phyloP scores from a whole-genome alignment of 768 basidiomycete genomes.

The Terana coerulea region DNA sequence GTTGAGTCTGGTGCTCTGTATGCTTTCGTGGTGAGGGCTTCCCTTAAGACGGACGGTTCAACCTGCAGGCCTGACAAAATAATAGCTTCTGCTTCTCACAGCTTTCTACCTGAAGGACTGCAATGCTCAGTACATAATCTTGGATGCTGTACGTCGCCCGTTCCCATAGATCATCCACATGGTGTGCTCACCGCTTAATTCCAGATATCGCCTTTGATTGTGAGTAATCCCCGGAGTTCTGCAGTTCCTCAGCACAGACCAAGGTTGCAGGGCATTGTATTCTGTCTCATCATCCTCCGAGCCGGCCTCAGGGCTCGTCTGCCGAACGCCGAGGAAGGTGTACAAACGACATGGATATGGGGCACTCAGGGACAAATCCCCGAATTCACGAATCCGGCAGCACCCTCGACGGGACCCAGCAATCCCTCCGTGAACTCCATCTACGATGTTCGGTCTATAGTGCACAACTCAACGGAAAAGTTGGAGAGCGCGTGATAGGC shows the following conservation, averaged over 20 bases:
- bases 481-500: no score
- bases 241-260: not conserved
- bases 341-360: no score
- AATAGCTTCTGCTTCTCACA: conserved; percentile 8
- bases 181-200: not conserved
- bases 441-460: no score
- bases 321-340: no score
- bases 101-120: conserved; percentile 9
- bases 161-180: not conserved
- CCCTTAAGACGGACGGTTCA: not conserved
- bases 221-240: not conserved
- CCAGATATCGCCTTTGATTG: conserved; percentile 8
- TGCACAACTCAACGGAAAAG: no score
- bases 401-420: no score
- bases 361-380: no score
- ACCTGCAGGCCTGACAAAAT: not conserved
- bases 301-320: no score
- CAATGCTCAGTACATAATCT: conserved; percentile 11
- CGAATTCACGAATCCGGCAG: no score
- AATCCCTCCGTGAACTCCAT: no score
- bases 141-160: conserved; percentile 7
- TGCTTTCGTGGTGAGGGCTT: conserved; percentile 4
- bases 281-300: conserved; percentile 9
- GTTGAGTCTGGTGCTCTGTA: conserved; percentile 10
- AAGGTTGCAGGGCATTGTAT: conserved; percentile 8